phyloP scores from a whole-genome alignment of 2,329 filamentous ascomycete species.

The Bipolaris cookei region DNA sequence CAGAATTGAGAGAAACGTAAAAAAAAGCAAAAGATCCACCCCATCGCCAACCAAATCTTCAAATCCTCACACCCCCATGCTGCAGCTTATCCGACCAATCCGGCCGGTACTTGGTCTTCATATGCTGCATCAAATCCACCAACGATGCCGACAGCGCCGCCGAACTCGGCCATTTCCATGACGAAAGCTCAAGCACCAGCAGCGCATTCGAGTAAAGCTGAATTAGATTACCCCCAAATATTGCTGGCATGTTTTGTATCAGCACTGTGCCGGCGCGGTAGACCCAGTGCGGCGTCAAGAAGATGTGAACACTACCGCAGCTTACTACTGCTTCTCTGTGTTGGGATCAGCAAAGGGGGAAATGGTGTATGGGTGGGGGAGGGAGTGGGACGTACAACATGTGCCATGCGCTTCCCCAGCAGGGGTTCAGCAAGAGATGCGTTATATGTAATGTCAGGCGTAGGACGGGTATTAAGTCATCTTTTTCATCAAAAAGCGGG shows the following conservation, averaged over 20 bases:
- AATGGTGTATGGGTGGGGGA: too few relatives aligned
- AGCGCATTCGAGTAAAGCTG: conserved; percentile 46
- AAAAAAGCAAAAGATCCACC: not conserved
- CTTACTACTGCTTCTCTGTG: conserved; percentile 41
- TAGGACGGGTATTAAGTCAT: conserved; percentile 35
- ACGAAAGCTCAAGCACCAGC: conserved; percentile 42
- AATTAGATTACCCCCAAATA: conserved; percentile 41
- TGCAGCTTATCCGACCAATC: conserved; percentile 38
- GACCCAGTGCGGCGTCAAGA: conserved; percentile 46
- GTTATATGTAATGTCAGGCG: conserved; percentile 43
- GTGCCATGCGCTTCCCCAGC: conserved; percentile 43
- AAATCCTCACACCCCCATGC: conserved; percentile 39
- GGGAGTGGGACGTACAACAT: conserved; percentile 18
- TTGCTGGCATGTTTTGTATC: conserved; percentile 40
- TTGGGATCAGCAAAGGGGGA: conserved; percentile 8
- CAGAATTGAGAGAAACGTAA: not conserved
- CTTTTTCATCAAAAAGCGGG: conserved; percentile 35
- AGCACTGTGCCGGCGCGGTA: conserved; percentile 43
- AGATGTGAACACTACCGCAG: conserved; percentile 40
- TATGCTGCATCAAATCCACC: conserved; percentile 41
- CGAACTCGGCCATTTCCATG: conserved; percentile 46
- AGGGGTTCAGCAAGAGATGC: conserved; percentile 41
- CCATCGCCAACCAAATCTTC: conserved; percentile 1
- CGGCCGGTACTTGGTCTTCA: conserved; percentile 39
- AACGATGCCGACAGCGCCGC: conserved; percentile 37